These are phyloP conservation scores for Phellopilus nigrolimitatus DNA, from an alignment of 1,284 basidiomycete genomes.

Conservation along the genomic window DNA sequence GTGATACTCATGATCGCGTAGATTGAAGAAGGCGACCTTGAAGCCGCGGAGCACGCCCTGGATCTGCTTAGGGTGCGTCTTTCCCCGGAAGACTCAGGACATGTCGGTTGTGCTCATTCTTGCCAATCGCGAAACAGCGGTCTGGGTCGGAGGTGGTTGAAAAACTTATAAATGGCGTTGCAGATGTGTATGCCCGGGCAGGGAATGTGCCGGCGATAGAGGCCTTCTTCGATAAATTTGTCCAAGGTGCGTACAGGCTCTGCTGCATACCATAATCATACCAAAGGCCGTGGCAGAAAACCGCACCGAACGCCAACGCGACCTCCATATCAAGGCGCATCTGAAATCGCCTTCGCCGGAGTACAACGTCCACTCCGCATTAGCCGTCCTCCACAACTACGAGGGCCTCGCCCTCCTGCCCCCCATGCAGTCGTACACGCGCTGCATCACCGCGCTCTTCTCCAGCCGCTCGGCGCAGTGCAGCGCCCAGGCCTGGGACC, in stretches of 20 bases:
- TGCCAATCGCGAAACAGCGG: conserved; percentile 32
- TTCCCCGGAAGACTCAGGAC: neutral
- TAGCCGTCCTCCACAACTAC: conserved; percentile 60
- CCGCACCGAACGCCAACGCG: conserved; percentile 53
- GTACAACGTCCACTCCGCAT: conserved; percentile 49
- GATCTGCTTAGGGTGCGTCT: conserved; percentile 48
- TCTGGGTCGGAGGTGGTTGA: conserved; percentile 36
- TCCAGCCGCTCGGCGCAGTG: conserved; percentile 43
- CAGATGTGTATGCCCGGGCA: conserved; percentile 44
- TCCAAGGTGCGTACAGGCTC: conserved; percentile 35
- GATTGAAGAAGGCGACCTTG: conserved; percentile 33
- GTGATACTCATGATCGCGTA: conserved; percentile 20
- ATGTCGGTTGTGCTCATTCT: neutral
- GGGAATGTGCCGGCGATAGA: conserved; percentile 48
- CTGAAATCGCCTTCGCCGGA: conserved; percentile 38
- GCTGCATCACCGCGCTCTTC: conserved; percentile 57
- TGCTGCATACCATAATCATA: conserved; percentile 7
- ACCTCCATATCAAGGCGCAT: conserved; percentile 64
- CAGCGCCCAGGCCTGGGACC: conserved; percentile 83
- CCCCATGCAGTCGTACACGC: conserved; percentile 62
- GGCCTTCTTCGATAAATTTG: conserved; percentile 37
- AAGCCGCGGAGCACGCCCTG: conserved; percentile 33
- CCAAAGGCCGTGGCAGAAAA: conserved; percentile 28
- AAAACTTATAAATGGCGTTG: conserved; percentile 38
- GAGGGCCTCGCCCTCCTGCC: conserved; percentile 53